These are phyloP conservation scores for Elymus sibiricus DNA, from an alignment of 176 grass and related monocot genomes.

Conservation along the genomic window DNA sequence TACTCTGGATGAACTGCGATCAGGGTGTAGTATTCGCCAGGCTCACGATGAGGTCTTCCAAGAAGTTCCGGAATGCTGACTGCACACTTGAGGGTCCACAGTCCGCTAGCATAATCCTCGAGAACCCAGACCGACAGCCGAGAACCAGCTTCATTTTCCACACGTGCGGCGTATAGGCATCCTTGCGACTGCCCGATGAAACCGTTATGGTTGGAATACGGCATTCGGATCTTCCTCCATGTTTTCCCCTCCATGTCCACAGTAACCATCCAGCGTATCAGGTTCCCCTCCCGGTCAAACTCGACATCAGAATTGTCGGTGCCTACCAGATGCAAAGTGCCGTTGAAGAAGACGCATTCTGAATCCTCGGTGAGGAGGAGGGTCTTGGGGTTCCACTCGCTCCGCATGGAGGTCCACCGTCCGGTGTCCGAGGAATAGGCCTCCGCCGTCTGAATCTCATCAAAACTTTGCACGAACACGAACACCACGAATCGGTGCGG, in stretches of 20 bases:
- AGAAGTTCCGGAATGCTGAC: neutral
- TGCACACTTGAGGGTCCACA: neutral
- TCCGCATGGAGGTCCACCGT: too few species aligned
- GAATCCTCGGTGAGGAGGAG: neutral
- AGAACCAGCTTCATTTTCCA: too few species aligned
- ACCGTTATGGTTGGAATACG: too few species aligned
- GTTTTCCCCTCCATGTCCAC: too few species aligned
- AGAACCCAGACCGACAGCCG: neutral
- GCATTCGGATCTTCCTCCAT: too few species aligned
- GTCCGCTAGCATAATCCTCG: neutral
- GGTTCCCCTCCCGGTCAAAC: too few species aligned
- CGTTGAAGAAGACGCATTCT: neutral
- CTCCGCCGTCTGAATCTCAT: neutral
- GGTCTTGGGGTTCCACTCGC: neutral
- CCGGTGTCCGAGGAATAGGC: too few species aligned
- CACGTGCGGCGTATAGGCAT: too few species aligned
- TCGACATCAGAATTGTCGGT: too few species aligned
- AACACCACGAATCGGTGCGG: neutral
- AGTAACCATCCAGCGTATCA: too few species aligned
- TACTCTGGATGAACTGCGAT: neutral
- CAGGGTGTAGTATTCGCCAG: neutral
- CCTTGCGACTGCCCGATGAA: too few species aligned
- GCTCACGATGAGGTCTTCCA: neutral
- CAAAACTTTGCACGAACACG: neutral
- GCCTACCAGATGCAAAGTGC: neutral